Conservation (phyloP, 495 filamentous ascomycete species). For the Penicillium paradoxum region DNA sequence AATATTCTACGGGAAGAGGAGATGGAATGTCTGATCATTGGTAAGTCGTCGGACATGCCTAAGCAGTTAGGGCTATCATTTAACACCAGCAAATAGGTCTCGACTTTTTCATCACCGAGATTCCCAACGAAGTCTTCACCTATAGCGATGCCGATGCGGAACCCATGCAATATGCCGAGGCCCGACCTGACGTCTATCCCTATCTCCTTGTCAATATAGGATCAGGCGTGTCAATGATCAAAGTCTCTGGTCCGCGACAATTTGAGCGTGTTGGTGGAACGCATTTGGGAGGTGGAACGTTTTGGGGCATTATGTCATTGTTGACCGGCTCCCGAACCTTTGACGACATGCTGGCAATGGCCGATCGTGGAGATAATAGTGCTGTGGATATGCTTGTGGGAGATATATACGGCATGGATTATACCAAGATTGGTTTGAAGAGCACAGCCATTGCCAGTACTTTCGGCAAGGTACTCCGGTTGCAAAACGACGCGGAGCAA, state of each 20-base stretch:
- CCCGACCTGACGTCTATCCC: constrained; percentile 76
- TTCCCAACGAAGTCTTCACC: constrained; percentile 92
- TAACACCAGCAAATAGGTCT: constrained; percentile 53
- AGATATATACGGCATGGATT: constrained; percentile 96
- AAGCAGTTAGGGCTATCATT: neutral
- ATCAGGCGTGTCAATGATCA: constrained; percentile 98
- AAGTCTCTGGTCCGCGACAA: constrained; percentile 80
- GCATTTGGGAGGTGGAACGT: constrained; percentile 88
- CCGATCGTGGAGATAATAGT: constrained; percentile 87
- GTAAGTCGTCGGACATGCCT: constrained; percentile 33
- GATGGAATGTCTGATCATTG: constrained; percentile 97
- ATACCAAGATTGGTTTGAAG: constrained; percentile 90
- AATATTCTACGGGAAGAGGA: constrained; percentile 92
- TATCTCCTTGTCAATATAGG: constrained; percentile 98
- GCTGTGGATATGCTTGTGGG: constrained; percentile 96
- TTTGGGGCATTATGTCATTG: constrained; percentile 89
- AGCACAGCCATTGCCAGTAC: constrained; percentile 90
- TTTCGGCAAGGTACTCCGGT: constrained; percentile 91
- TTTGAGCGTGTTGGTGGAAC: constrained; percentile 92
- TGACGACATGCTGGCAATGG: constrained; percentile 92
- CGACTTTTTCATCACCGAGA: constrained; percentile 98
- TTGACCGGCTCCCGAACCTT: constrained; percentile 87
- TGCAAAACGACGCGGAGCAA: constrained; percentile 70
- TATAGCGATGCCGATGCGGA: constrained; percentile 82
- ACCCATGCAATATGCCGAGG: constrained; percentile 77